phyloP scores from a whole-genome alignment of 2,329 filamentous ascomycete genomes.

The Calcarisporium arbuscula region DNA sequence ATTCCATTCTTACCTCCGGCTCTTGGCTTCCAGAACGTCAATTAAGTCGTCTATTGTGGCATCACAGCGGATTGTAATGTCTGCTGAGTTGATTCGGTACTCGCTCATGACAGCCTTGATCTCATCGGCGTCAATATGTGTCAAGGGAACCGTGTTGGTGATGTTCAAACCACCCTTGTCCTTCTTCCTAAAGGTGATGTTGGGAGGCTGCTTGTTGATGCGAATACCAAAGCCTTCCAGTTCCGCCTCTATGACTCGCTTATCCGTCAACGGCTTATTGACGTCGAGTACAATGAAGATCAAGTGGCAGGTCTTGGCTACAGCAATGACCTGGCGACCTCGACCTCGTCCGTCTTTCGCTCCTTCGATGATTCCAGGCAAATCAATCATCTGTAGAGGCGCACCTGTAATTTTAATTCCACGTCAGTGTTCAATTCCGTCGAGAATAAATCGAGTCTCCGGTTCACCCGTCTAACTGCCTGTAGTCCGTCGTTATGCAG shows the following conservation, averaged over 20 bases:
- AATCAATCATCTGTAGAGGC: slow-evolving; percentile 95
- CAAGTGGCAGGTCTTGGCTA: slow-evolving; percentile 96
- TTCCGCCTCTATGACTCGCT: slow-evolving; percentile 90
- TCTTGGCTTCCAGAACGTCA: slow-evolving; percentile 90
- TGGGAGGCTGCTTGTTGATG: slow-evolving; percentile 94
- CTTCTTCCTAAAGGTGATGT: slow-evolving; percentile 99
- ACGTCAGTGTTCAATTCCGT: no score
- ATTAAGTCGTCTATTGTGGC: slow-evolving; percentile 97
- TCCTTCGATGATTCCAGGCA: slow-evolving; percentile 97
- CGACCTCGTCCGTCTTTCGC: slow-evolving; percentile 97
- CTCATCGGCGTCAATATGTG: slow-evolving; percentile 90
- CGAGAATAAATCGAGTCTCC: no score
- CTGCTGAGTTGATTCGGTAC: slow-evolving; percentile 92
- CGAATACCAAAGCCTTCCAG: slow-evolving; percentile 95
- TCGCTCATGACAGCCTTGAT: slow-evolving; percentile 98
- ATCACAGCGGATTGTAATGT: slow-evolving; percentile 96
- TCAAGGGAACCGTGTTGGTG: slow-evolving; percentile 86
- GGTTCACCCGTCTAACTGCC: no score
- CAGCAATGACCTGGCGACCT: slow-evolving; percentile 96
- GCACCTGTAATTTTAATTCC: slow-evolving; percentile 47
- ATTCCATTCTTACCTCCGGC: slow-evolving; percentile 43
- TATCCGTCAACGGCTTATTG: slow-evolving; percentile 96
- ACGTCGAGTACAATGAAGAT: slow-evolving; percentile 99
- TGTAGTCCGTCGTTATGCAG: no score
- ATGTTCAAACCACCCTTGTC: slow-evolving; percentile 96